A percentile compares a stretch with the other conserved stretches of the same genome.
Evolutionary conservation across 129 eudicot species (phyloP).

Genomic region (Arctium lappa): DNA sequence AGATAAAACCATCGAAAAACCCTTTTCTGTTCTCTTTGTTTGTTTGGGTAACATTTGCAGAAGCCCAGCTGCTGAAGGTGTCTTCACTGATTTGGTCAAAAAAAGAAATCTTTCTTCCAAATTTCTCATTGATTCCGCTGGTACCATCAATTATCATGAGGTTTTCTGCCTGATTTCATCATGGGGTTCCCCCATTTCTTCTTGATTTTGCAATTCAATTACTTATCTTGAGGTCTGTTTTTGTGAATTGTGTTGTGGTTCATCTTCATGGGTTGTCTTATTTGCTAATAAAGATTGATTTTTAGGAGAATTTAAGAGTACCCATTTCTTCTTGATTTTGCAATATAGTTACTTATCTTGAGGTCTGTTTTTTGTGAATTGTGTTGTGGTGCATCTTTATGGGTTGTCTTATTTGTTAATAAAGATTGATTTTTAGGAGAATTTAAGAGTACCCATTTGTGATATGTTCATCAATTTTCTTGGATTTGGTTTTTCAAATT

Average conservation of each 20-base stretch:
- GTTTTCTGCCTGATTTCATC: slow-evolving; percentile 30
- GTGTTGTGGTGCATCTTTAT: neutral
- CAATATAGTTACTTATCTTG: neutral
- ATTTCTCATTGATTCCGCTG: slow-evolving; percentile 90
- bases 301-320: neutral
- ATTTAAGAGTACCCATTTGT: neutral
- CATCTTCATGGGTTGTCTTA: neutral
- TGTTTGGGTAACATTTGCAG: slow-evolving; percentile 96
- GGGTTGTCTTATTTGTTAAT: neutral
- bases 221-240: no score
- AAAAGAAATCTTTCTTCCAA: slow-evolving; percentile 59
- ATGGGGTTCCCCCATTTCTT: slow-evolving; percentile 8
- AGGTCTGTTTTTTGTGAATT: no score
- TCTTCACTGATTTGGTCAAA: slow-evolving; percentile 73
- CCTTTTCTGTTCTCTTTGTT: slow-evolving; percentile 82
- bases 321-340: neutral
- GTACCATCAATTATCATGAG: slow-evolving; percentile 97
- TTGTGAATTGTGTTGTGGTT: no score
- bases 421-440: slow-evolving; percentile 1
- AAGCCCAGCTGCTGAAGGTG: slow-evolving; percentile 99
- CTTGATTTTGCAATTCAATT: neutral
- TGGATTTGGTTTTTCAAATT: neutral
- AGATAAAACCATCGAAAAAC: slow-evolving; percentile 38
- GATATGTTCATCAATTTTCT: slow-evolving; percentile 5
- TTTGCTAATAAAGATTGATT: neutral